Evolutionary conservation across 176 grass and related monocot genomes (phyloP).

Genomic region (Triticum urartu): DNA sequence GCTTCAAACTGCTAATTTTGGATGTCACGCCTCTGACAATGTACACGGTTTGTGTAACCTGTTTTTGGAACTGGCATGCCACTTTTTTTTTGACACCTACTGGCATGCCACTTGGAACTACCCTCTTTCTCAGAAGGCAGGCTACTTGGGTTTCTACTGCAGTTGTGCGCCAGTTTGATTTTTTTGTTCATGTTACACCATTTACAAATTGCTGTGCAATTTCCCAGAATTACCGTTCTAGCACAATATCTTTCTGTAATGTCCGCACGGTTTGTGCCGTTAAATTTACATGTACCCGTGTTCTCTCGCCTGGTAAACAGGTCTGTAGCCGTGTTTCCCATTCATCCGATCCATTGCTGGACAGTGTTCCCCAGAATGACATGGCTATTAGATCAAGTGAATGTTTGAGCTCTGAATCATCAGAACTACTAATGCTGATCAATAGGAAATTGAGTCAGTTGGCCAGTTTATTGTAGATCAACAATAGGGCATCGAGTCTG

Average conservation of each 20-base stretch:
- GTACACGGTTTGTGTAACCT: background rate
- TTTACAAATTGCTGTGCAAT: background rate
- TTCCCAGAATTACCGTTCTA: background rate
- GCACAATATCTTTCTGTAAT: no score
- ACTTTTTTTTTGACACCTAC: background rate
- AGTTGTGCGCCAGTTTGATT: background rate
- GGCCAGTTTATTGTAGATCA: no score
- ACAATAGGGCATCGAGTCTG: background rate
- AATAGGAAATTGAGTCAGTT: no score
- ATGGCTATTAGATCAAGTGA: background rate
- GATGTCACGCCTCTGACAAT: background rate
- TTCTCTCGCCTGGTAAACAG: no score
- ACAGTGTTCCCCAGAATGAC: background rate
- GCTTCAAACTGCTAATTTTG: background rate
- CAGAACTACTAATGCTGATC: background rate
- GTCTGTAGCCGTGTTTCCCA: no score
- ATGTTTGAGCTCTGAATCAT: background rate
- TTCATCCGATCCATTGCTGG: background rate
- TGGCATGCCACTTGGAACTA: background rate
- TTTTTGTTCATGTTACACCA: background rate
- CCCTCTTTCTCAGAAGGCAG: background rate
- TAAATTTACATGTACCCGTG: no score
- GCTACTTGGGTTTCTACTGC: background rate
- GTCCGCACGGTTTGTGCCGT: no score
- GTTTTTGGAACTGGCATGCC: background rate